Percentiles rank a stretch among this genome's conserved stretches.
Conservation (phyloP, 2,329 filamentous ascomycete species). For the Alternaria triticina region DNA sequence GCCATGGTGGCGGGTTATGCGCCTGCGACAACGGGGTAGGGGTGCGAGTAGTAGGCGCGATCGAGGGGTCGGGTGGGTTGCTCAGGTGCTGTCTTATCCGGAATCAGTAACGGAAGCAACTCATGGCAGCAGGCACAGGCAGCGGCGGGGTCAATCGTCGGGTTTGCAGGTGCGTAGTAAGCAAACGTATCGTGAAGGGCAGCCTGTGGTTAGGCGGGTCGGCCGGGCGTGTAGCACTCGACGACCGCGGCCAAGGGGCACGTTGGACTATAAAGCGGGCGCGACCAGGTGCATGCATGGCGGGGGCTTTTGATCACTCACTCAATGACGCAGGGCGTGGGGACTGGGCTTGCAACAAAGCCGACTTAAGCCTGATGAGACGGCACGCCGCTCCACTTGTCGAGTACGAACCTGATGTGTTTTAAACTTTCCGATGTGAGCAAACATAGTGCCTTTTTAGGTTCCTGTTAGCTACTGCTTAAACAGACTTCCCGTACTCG, state of each 20-base stretch:
- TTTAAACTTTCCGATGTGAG: background rate
- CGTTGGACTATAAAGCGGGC: slow-evolving; percentile 6
- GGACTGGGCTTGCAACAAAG: slow-evolving; percentile 21
- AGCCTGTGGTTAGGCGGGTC: slow-evolving; percentile 25
- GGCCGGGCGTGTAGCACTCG: slow-evolving; percentile 26
- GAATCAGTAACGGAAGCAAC: slow-evolving; percentile 10
- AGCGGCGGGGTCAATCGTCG: slow-evolving; percentile 17
- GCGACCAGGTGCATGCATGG: slow-evolving; percentile 20
- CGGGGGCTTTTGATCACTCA: slow-evolving; percentile 29
- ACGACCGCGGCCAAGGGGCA: slow-evolving; percentile 30
- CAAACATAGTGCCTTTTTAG: background rate
- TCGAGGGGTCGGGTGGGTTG: slow-evolving; percentile 7
- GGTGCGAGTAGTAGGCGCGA: slow-evolving; percentile 11
- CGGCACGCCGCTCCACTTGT: background rate
- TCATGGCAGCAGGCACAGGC: slow-evolving; percentile 21
- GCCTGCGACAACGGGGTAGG: slow-evolving; percentile 4
- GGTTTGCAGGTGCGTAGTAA: background rate
- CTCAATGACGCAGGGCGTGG: slow-evolving; percentile 36
- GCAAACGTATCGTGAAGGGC: slow-evolving; percentile 7
- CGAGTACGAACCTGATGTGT: background rate
- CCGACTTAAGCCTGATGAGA: slow-evolving; percentile 10
- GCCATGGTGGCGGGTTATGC: slow-evolving; percentile 40
- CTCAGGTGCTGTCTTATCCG: slow-evolving; percentile 2
- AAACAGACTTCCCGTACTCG: background rate
- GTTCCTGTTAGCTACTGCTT: background rate